Percentiles rank a stretch among this genome's conserved stretches.
Conservation (phyloP, 805 yeast genomes). For the Metschnikowia cubensis region DNA sequence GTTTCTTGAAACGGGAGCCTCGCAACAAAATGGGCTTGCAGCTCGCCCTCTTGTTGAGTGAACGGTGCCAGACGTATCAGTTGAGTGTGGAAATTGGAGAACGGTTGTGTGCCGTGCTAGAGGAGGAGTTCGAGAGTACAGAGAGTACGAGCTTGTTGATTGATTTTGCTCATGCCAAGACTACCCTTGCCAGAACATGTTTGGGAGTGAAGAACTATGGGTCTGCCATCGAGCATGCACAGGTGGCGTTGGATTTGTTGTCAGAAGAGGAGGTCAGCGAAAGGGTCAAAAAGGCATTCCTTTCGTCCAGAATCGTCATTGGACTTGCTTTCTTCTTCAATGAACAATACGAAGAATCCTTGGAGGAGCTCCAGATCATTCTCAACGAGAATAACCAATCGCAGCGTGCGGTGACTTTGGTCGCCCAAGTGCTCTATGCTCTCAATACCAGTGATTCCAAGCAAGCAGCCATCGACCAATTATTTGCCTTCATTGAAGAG, state of each 20-base stretch:
- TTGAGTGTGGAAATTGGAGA: slow-evolving; percentile 48
- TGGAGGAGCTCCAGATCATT: slow-evolving; percentile 65
- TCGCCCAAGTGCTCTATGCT: slow-evolving; percentile 77
- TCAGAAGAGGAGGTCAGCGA: slow-evolving; percentile 33
- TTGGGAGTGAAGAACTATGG: slow-evolving; percentile 57
- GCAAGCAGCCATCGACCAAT: slow-evolving; percentile 80
- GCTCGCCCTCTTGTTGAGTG: slow-evolving; percentile 54
- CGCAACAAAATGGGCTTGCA: slow-evolving; percentile 54
- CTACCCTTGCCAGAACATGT: slow-evolving; percentile 68
- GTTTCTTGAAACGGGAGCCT: slow-evolving; percentile 60
- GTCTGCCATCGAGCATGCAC: slow-evolving; percentile 58
- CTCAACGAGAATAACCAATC: slow-evolving; percentile 51
- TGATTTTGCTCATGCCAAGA: slow-evolving; percentile 55
- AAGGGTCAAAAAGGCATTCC: slow-evolving; percentile 24
- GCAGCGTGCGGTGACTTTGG: slow-evolving; percentile 62
- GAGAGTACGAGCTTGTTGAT: slow-evolving; percentile 47
- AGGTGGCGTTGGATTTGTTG: slow-evolving; percentile 48
- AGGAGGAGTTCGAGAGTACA: slow-evolving; percentile 49
- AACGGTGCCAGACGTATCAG: slow-evolving; percentile 63
- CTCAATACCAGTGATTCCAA: slow-evolving; percentile 71
- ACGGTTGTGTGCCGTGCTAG: slow-evolving; percentile 47
- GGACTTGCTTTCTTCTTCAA: slow-evolving; percentile 70
- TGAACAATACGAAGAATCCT: slow-evolving; percentile 58
- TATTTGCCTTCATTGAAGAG: slow-evolving; percentile 59
- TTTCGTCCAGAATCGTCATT: slow-evolving; percentile 64